Evolutionary conservation across 2,329 filamentous ascomycete species (phyloP).

Genomic region (Aspergillus brunneoviolaceus): DNA sequence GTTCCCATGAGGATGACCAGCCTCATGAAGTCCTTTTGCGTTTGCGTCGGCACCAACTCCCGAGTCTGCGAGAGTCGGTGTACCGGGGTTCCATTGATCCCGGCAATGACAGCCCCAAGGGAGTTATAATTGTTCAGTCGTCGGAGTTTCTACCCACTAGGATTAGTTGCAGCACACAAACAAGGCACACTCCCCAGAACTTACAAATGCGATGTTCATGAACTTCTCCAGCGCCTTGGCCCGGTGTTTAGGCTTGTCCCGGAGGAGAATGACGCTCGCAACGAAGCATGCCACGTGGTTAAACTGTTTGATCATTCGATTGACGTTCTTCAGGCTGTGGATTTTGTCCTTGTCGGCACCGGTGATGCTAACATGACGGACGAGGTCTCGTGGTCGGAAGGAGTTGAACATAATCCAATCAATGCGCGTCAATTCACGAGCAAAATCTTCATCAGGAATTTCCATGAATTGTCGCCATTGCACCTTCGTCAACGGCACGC

Average conservation of each 20-base stretch:
- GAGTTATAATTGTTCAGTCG: slow-evolving; percentile 97
- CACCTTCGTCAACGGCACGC: slow-evolving; percentile 72
- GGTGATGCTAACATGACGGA: slow-evolving; percentile 82
- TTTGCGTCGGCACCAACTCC: slow-evolving; percentile 67
- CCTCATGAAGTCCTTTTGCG: slow-evolving; percentile 81
- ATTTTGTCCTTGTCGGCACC: slow-evolving; percentile 53
- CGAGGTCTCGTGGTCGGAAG: slow-evolving; percentile 86
- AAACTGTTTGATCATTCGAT: slow-evolving; percentile 91
- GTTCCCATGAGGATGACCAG: slow-evolving; percentile 90
- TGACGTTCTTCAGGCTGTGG: slow-evolving; percentile 78
- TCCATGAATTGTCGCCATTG: slow-evolving; percentile 92
- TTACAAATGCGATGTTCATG: slow-evolving; percentile 73
- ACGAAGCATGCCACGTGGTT: slow-evolving; percentile 84
- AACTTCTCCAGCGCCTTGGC: slow-evolving; percentile 92
- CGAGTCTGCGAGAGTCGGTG: slow-evolving; percentile 79
- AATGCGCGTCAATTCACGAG: slow-evolving; percentile 87
- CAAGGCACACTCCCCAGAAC: slow-evolving; percentile 8
- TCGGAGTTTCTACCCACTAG: slow-evolving; percentile 64
- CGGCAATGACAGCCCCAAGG: slow-evolving; percentile 87
- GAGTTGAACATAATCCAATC: slow-evolving; percentile 99
- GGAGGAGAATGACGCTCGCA: slow-evolving; percentile 77
- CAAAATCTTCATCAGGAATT: slow-evolving; percentile 78
- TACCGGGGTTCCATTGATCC: slow-evolving; percentile 83
- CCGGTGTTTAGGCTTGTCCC: slow-evolving; percentile 94
- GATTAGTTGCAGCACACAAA: not conserved